Conservation (phyloP, 2,329 filamentous ascomycete genomes). For the Fusarium bulbicola region DNA sequence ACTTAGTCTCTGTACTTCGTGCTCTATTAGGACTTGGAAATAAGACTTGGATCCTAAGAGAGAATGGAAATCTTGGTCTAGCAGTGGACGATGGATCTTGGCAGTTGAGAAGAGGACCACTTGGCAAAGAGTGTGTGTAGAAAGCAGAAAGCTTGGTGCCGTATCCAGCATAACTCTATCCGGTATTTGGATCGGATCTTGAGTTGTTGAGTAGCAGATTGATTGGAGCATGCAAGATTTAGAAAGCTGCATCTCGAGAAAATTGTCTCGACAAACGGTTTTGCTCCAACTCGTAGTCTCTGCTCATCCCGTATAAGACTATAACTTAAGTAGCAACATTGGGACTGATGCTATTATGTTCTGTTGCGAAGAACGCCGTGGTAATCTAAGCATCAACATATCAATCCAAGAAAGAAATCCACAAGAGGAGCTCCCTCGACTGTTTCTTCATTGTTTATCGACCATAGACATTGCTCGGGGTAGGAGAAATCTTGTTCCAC, state of each 20-base stretch:
- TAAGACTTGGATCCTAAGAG: accelerated
- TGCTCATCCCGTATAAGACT: too few relatives aligned
- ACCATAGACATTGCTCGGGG: too few relatives aligned
- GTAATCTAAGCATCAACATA: too few relatives aligned
- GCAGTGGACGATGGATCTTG: neutral
- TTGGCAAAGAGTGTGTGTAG: neutral
- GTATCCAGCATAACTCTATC: accelerated
- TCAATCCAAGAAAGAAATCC: accelerated
- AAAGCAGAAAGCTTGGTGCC: accelerated
- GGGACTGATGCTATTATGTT: too few relatives aligned
- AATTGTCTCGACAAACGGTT: too few relatives aligned
- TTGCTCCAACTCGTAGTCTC: too few relatives aligned
- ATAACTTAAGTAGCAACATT: too few relatives aligned
- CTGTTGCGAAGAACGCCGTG: too few relatives aligned
- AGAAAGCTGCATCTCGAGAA: neutral
- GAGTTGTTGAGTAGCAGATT: neutral
- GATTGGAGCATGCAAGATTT: neutral
- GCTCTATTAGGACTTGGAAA: neutral
- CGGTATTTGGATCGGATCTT: neutral
- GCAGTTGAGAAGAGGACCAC: too few relatives aligned
- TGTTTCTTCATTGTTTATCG: too few relatives aligned
- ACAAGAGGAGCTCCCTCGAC: too few relatives aligned
- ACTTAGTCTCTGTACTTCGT: accelerated
- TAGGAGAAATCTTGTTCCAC: too few relatives aligned
- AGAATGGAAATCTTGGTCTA: neutral